phyloP scores from a whole-genome alignment of 768 basidiomycete species.

The Tylopilus balloui region DNA sequence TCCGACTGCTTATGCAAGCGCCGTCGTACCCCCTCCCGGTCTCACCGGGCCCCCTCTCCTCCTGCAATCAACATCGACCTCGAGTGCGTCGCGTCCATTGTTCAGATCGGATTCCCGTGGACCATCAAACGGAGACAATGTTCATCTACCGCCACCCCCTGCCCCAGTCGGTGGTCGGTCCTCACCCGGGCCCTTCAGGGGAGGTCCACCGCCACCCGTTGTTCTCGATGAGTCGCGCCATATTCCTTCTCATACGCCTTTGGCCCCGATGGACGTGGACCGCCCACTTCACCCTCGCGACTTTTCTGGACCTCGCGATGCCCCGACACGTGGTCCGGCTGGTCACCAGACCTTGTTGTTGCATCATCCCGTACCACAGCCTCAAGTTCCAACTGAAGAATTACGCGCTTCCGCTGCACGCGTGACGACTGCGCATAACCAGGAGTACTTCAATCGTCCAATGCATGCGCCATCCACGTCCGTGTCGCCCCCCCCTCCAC shows the following conservation, averaged over 20 bases:
- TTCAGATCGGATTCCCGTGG: slow-evolving; percentile 70
- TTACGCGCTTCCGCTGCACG: slow-evolving; percentile 39
- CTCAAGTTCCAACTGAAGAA: slow-evolving; percentile 50
- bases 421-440: slow-evolving; percentile 40
- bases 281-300: slow-evolving; percentile 54
- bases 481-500: slow-evolving; percentile 52
- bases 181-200: slow-evolving; percentile 73
- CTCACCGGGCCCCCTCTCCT: slow-evolving; percentile 65
- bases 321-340: slow-evolving; percentile 45
- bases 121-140: slow-evolving; percentile 35
- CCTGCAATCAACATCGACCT: slow-evolving; percentile 42
- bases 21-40: slow-evolving; percentile 66
- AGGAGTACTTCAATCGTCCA: slow-evolving; percentile 54
- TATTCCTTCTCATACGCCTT: slow-evolving; percentile 57
- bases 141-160: slow-evolving; percentile 58
- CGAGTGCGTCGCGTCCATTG: slow-evolving; percentile 34
- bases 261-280: slow-evolving; percentile 77
- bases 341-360: slow-evolving; percentile 55
- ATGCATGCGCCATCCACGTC: slow-evolving; percentile 55
- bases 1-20: slow-evolving; percentile 87
- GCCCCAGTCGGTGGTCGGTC: slow-evolving; percentile 44
- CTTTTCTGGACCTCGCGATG: slow-evolving; percentile 48
- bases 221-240: slow-evolving; percentile 74
- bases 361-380: slow-evolving; percentile 66
- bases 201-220: slow-evolving; percentile 79